Evolutionary conservation across 805 yeast genomes (phyloP), one percentile per base, ranked within the genome.

Genomic region (Candida awuae): DNA sequence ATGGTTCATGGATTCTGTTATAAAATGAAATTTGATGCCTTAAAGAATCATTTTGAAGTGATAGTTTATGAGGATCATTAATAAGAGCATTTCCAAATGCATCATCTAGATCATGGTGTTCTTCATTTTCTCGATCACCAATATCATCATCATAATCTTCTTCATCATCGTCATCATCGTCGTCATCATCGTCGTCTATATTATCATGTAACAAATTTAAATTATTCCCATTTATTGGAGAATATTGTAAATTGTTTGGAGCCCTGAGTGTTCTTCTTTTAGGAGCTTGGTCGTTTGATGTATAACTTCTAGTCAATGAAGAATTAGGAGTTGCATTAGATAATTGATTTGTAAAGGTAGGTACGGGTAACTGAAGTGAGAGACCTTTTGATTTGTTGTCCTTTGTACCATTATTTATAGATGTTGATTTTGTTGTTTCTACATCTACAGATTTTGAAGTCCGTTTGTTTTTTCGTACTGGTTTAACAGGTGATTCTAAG

Each of bases 1-100:
- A 71, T 7, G 78, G 70, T 3, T 34, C 38, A 13, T 45, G 43
- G 15, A 41, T 31, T 13, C 34, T 34, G 4, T 17, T 25, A 22
- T 40, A 40, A 17, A 37, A 23, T 1, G 43, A 36, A 9, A 16
- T 28, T 32, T 18, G 32, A 6, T 16, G 21, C 25, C 16, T 26
- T 17, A 27, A 27, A 12, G 28, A 25, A 6, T 25, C 28, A 14
- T 25, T 5, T 12, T 20, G 17, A 17, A 5, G 3, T 28, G 4
- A 12, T 19, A 8, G 15, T 25, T 15, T 17, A 19, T 17, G 19
- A n/a, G 29, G 22, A 12, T 27, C n/a, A 13, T 29, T 31, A 15
- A 14, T 27, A 25, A 23, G 27, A 15, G 8, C 20, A 27, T 23
- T 6, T 29, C 34, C 6, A 20, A 28, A 19, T 34, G 30, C 44